Evolutionary conservation across 352 stramenopile genomes (phyloP), one percentile per base, ranked within the genome.

Genomic region (Phytophthora megakarya): DNA sequence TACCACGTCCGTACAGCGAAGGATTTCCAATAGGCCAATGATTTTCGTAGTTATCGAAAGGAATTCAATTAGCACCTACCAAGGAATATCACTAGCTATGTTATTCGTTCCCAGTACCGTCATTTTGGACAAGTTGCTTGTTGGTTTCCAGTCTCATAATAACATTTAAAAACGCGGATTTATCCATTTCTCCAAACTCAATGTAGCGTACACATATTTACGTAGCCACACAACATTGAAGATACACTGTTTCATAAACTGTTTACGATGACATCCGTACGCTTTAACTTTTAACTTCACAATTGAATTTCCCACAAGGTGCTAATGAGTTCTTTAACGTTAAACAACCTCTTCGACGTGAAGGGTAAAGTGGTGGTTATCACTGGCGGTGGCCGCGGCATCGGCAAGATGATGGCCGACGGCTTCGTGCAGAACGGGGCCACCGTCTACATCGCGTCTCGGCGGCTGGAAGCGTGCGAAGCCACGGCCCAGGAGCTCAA

Each of bases 341-440:
- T 73, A 1, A 50, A 48, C 23, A 63, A 46, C 21, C 61, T 78
- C 35, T 78, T 70, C 53, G 61, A 70, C 58, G 78, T 94, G 25
- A 76, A 82, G 67, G 70, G 71, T 67, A 90, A 90, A 62, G 66
- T 89, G 25, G 92, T 98, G 16, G 70, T 98, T n/a, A 86, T 98
- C 59, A 98, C 95, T 22, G 96, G 96, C 57, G 96, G 96, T 50
- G 94, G 88, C 28, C 81, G 91, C 33, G 96, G 95, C 39, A 98
- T 99, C 70, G 96, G 96, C 50, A 85, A 92, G 65, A 98, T 98
- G 95, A 98, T 99, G 68, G 93, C 95, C 47, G 88, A 96, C 65
- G 91, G 89, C 25, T 98, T 98, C 79, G 83, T 93, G 28, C 67
- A 81, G 54, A 97, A 97, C 57, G 88, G 92, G 54, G 93, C 92